Percentiles rank a stretch among this genome's conserved stretches.
Conservation (phyloP, 2,329 filamentous ascomycete species). For the Simplicillium sp. region DNA sequence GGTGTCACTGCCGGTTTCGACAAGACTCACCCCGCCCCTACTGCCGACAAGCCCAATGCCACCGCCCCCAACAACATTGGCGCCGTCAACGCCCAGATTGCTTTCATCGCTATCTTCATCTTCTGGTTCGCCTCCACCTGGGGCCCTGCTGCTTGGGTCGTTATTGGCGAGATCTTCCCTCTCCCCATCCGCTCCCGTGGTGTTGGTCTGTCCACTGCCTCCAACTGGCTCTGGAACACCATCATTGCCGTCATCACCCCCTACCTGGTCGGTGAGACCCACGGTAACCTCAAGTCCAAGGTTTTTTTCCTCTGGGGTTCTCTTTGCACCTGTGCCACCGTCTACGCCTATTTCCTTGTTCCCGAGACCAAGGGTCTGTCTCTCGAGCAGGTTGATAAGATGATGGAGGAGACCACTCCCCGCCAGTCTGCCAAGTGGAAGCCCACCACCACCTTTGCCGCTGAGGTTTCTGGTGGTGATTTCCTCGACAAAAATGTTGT, state of each 20-base stretch:
- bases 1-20: conserved; percentile 53
- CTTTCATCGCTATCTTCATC: conserved; percentile 88
- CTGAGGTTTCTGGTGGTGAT: conserved; percentile 29
- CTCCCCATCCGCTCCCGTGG: conserved; percentile 82
- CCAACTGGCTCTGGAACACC: conserved; percentile 90
- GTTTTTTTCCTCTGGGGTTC: conserved; percentile 71
- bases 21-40: conserved; percentile 34
- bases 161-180: conserved; percentile 87
- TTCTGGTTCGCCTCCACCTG: conserved; percentile 87
- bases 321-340: conserved; percentile 48
- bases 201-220: conserved; percentile 77
- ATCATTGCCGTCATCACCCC: conserved; percentile 61
- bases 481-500: conserved; percentile 19
- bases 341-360: conserved; percentile 66
- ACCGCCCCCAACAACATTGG: conserved; percentile 41
- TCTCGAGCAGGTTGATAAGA: conserved; percentile 73
- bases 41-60: conserved; percentile 22
- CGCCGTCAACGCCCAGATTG: conserved; percentile 63
- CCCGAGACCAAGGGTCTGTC: conserved; percentile 69
- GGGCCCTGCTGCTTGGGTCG: conserved; percentile 72
- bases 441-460: conserved; percentile 60
- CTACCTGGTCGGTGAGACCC: conserved; percentile 54
- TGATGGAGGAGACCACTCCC: conserved; percentile 80
- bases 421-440: conserved; percentile 69
- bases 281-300: conserved; percentile 57